Conservation (phyloP, 2,329 filamentous ascomycete species). For the Calonectria fujianensis region DNA sequence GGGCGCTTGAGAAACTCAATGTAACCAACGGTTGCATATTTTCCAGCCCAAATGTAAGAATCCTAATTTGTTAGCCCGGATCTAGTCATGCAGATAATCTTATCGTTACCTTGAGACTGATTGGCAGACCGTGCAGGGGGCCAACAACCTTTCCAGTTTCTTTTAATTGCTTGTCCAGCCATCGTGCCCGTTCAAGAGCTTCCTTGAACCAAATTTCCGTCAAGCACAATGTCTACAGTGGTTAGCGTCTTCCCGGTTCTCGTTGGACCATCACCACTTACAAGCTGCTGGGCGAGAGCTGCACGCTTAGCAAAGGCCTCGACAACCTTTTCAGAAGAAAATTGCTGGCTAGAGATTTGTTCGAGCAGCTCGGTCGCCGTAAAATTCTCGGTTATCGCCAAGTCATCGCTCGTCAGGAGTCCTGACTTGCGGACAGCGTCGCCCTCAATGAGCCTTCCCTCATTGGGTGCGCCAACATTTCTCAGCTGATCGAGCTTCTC, state of each 20-base stretch:
- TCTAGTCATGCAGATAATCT: fast-evolving
- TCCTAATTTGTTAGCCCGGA: constrained; percentile 46
- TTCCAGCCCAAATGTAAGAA: constrained; percentile 48
- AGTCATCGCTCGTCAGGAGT: constrained; percentile 39
- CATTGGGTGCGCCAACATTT: background rate
- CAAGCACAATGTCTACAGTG: constrained; percentile 45
- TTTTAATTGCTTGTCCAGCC: constrained; percentile 47
- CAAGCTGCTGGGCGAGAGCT: constrained; percentile 50
- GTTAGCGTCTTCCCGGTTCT: background rate
- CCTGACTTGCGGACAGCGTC: constrained; percentile 42
- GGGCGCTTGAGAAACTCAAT: constrained; percentile 52
- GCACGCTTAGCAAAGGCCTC: constrained; percentile 51
- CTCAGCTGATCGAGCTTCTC: constrained; percentile 36
- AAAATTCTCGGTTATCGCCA: constrained; percentile 42
- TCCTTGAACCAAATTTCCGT: constrained; percentile 50
- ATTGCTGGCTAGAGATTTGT: constrained; percentile 38
- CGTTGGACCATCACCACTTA: background rate
- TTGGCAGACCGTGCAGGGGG: constrained; percentile 48
- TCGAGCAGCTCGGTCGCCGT: constrained; percentile 44
- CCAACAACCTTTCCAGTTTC: constrained; percentile 49
- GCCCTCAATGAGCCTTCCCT: constrained; percentile 42
- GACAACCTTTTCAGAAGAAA: constrained; percentile 48
- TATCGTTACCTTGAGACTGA: constrained; percentile 50
- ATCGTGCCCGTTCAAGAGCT: constrained; percentile 40
- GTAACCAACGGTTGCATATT: constrained; percentile 52